Base-by-base conservation (phyloP, 768 basidiomycete genomes). In the Cystobasidium onofrii region DNA sequence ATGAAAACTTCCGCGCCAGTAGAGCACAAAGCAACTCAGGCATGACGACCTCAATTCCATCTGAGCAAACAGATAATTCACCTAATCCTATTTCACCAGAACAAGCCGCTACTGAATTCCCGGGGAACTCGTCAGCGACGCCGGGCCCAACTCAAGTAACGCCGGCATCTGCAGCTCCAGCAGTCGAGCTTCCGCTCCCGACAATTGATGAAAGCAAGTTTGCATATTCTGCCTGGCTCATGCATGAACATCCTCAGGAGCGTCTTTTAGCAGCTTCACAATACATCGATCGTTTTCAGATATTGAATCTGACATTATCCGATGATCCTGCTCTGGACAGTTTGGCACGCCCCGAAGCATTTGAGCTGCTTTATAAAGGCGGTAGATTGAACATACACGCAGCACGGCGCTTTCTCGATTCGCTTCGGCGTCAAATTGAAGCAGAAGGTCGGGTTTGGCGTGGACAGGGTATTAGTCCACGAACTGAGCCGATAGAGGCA, bases 171-270 rank as follows among this genome's bases (percentile, higher is more conserved):
- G 39, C 25, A 36, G 2, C 6, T 20, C 63, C 31, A 36, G 33
- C 13, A 25, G 31, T 4, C 7, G 65, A 67, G 41, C 23, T 9
- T 46, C 10, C 63, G 13, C 39, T 64, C 10, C 63, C 63, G 13
- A 60, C 43, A 4, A 46, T 67, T 20, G 65, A 67, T 29, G 65
- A 67, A 17, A 31, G n/a, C 65, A 43, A 67, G n/a, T 33, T 4
- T 33, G n/a, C 41, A 10, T 71, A 60, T 20, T 71, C 69, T 60
- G 50, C 69, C 10, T 71, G 69, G 69, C 23, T 44, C 12, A 29
- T 60, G 23, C 54, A 44, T 20, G 54, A 71, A 57, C n/a, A 31
- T 25, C 27, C 20, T 12, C 33, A 31, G 7, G 3, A 57, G 20
- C 52, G 27, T 2, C 69, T 60, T 6, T 10, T 71, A 27, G 69